Base-by-base conservation (phyloP, 2,329 filamentous ascomycete species). In the Cadophora sp. region DNA sequence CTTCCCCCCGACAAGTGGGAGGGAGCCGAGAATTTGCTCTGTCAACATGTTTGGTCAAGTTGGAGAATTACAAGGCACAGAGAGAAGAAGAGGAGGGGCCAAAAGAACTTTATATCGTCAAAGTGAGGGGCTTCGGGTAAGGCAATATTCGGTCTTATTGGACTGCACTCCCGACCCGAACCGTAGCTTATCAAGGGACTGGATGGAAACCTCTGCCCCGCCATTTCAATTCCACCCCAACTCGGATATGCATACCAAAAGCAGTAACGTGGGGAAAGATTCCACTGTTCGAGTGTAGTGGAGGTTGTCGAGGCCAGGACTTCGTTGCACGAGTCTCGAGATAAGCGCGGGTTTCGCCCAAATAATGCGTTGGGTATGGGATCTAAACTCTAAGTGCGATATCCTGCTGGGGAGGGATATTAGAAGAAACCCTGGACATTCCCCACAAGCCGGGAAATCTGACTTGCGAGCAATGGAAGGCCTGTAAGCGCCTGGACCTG, bases 1-100 rank as follows among this genome's bases (percentile, higher is more conserved):
- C 59, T 73, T 75, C 51, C 61, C 72, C 41, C 72, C 74, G 50
- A 72, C 65, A 14, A 72, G 48, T 16, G 73, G 72, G 33, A 74
- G 65, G n/a, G 73, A 71, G n/a, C 59, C 51, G 22, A 69, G 58
- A 33, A 74, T 61, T 65, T 75, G 71, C 56, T 74, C 73, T 18
- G 67, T 66, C 41, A 72, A 73, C 72, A 75, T 74, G 14, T 7
- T 69, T 59, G 11, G 36, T 39, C 8, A 47, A 18, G 51, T 24
- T 33, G 20, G 45, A 16, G 18, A 45, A 13, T 48, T 16, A 5
- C 20, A 20, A 55, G n/a, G n/a, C 33, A 7, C 27, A 58, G 33
- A 20, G 5, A 18, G 27, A 18, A 50, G 7, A 39, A 4, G n/a
- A 22, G 20, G 60, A 36, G 20, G 45, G 50, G 50, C 27, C 22